These are phyloP conservation scores for Plasmopara muralis DNA, from an alignment of 352 stramenopile genomes.

Conservation along the genomic window DNA sequence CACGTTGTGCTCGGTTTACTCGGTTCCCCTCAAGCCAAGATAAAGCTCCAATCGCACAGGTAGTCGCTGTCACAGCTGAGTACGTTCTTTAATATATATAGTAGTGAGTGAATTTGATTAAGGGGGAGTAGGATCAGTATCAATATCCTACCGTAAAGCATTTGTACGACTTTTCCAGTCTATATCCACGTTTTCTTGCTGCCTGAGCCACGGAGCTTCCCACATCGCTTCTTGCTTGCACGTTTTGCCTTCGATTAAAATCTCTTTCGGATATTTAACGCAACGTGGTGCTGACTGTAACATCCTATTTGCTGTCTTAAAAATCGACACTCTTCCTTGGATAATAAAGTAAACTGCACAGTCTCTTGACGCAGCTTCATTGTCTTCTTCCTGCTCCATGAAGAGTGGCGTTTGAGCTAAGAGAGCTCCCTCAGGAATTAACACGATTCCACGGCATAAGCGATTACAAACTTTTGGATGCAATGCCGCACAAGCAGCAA, in stretches of 20 bases:
- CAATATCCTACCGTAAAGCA: constrained; percentile 9
- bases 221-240: constrained; percentile 9
- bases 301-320: constrained; percentile 19
- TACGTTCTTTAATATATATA: constrained; percentile 19
- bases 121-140: background rate
- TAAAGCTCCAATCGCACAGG: constrained; percentile 21
- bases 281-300: constrained; percentile 16
- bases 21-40: constrained; percentile 27
- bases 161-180: constrained; percentile 20
- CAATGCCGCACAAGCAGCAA: constrained; percentile 34
- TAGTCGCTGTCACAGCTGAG: constrained; percentile 21
- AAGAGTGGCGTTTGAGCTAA: constrained; percentile 25
- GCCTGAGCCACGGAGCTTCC: constrained; percentile 11
- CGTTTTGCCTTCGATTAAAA: constrained; percentile 4
- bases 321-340: constrained; percentile 20
- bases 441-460: constrained; percentile 28
- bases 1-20: constrained; percentile 26
- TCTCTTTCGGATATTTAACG: constrained; percentile 2
- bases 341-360: constrained; percentile 25
- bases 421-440: constrained; percentile 16
- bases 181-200: background rate
- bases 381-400: constrained; percentile 18
- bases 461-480: constrained; percentile 29
- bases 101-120: background rate
- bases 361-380: constrained; percentile 2